phyloP scores from a whole-genome alignment of 1,139 yeast genomes.

The Petasospora rhodanensis region DNA sequence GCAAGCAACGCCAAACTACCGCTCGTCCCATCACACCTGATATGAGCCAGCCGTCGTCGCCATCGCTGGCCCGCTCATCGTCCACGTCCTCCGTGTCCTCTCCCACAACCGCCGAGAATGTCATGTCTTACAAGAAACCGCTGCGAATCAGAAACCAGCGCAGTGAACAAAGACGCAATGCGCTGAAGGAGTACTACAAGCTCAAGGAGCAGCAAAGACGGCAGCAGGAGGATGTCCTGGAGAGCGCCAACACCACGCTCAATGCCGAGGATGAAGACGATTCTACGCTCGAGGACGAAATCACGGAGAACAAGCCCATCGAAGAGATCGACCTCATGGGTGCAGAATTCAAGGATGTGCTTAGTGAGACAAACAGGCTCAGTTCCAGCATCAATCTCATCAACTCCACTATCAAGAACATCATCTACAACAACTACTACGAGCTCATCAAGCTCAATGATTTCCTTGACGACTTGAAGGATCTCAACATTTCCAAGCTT shows the following conservation, averaged over 20 bases:
- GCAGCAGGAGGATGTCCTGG: slow-evolving; percentile 14
- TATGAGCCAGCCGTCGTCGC: not conserved
- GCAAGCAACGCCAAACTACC: not conserved
- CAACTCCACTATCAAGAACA: slow-evolving; percentile 43
- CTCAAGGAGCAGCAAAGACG: slow-evolving; percentile 31
- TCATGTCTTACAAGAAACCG: slow-evolving; percentile 8
- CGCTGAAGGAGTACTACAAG: slow-evolving; percentile 41
- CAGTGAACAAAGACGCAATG: slow-evolving; percentile 35
- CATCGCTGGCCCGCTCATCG: no score
- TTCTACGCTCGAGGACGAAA: slow-evolving; percentile 14
- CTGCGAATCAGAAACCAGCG: slow-evolving; percentile 9
- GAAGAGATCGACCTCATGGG: slow-evolving; percentile 34
- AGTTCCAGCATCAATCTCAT: slow-evolving; percentile 39
- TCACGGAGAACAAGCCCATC: slow-evolving; percentile 26
- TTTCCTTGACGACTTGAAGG: slow-evolving; percentile 32
- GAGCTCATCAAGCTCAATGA: slow-evolving; percentile 45
- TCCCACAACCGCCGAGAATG: no score
- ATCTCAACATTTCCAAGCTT: slow-evolving; percentile 7
- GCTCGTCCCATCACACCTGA: not conserved
- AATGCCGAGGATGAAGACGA: slow-evolving; percentile 11
- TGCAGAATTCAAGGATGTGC: slow-evolving; percentile 32
- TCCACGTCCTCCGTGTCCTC: no score
- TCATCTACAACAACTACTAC: slow-evolving; percentile 48
- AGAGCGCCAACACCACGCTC: not conserved
- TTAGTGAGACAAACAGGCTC: slow-evolving; percentile 36